Evolutionary conservation across 139 green algal species (phyloP).

Genomic region (Tetraselmis chui): DNA sequence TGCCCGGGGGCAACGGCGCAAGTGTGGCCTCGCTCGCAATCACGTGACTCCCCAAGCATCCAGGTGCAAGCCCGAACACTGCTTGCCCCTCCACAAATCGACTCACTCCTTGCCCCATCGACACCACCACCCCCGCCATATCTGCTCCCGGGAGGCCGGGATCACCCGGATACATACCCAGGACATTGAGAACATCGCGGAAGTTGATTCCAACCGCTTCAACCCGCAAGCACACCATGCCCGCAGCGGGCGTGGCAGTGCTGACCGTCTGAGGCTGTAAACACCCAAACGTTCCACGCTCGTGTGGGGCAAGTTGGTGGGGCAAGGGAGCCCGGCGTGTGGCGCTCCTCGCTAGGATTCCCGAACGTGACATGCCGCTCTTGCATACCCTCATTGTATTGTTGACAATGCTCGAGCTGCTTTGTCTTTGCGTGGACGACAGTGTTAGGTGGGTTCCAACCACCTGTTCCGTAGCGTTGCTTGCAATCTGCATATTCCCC

Average conservation of each 20-base stretch:
- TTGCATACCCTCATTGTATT: no score
- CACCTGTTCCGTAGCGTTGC: no score
- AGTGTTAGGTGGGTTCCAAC: no score
- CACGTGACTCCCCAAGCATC: conserved; percentile 65
- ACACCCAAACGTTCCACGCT: background rate
- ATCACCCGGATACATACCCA: conserved; percentile 56
- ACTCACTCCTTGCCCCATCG: conserved; percentile 11
- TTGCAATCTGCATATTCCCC: background rate
- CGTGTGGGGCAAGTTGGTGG: background rate
- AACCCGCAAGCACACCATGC: conserved; percentile 31
- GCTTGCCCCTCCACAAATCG: conserved; percentile 31
- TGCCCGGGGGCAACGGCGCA: conserved; percentile 46
- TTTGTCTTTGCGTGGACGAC: no score
- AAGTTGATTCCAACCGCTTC: conserved; percentile 65
- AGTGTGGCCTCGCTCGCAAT: conserved; percentile 22
- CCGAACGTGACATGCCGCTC: no score
- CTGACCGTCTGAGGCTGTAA: background rate
- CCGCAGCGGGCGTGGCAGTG: no score
- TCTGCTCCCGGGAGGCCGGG: conserved; percentile 32
- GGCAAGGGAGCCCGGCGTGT: background rate
- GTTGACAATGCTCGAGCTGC: no score
- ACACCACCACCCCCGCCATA: conserved; percentile 43
- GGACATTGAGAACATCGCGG: conserved; percentile 55
- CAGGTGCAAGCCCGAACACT: conserved; percentile 73
- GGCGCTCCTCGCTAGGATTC: background rate